Evolutionary conservation across 2,329 filamentous ascomycete species (phyloP), one percentile per base, ranked within the genome.

Genomic region (Penicillium sp.): DNA sequence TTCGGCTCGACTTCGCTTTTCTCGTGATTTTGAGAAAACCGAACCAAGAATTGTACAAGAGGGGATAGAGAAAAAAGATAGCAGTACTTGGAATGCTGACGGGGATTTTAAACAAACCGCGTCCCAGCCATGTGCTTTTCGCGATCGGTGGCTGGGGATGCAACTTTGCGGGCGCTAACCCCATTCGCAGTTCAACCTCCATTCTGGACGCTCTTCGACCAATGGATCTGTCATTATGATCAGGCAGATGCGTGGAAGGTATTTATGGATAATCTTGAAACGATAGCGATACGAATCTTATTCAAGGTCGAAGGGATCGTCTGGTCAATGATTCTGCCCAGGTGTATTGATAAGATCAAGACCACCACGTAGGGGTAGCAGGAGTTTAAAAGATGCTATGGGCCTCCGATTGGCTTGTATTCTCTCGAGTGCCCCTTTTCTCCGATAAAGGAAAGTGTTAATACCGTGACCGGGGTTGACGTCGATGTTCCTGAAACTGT

Each of bases 101-200:
- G 24, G 39, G 52, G 53, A n/a, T 54, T 57, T 55, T 50, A 58
- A 53, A 51, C 33, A 45, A 31, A 45, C 13, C 20, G n/a, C n/a
- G 16, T 51, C 61, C 61, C 61, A 63, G 61, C 61, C 61, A 62
- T 62, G 58, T 62, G 46, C 38, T 50, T 55, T 52, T 35, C 14
- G 18, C n/a, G 16, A 35, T 20, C 33, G 51, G 58, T 47, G 60
- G 60, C 60, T 62, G 60, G 60, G 54, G 50, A 53, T 20, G 18
- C 35, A 35, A 35, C n/a, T 35, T 10, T n/a, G 31, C 24, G 22
- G 39, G 30, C 46, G 46, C 46, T 43, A 43, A 43, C 39, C 11
- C 18, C n/a, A 22, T 38, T 38, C 18, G 16, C 35, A 20, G 35
- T 18, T 38, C 9, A 4, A 11, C 33, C 5, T 38, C 20, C 4